Conservation (phyloP, 2,329 filamentous ascomycete species). For the Didymella keratinophila region DNA sequence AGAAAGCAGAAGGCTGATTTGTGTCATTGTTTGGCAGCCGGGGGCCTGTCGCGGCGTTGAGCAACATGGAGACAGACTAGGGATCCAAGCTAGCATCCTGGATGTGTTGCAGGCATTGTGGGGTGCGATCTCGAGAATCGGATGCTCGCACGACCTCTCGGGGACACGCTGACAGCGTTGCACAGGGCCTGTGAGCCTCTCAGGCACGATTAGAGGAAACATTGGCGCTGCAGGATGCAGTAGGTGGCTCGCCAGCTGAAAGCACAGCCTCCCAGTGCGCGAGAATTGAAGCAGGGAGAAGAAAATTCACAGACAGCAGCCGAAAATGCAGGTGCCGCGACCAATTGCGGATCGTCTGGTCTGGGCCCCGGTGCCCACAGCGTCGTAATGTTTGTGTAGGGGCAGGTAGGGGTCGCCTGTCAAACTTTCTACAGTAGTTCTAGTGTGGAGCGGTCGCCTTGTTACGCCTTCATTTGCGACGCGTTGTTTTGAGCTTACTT, state of each 20-base stretch:
- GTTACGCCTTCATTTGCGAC: slow-evolving; percentile 47
- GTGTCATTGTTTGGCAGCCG: slow-evolving; percentile 45
- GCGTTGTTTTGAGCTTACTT: slow-evolving; percentile 47
- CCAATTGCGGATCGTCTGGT: slow-evolving; percentile 33
- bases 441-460: slow-evolving; percentile 34
- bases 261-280: slow-evolving; percentile 24
- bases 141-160: slow-evolving; percentile 37
- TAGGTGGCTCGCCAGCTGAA: slow-evolving; percentile 31
- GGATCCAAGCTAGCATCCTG: slow-evolving; percentile 37
- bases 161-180: slow-evolving; percentile 35
- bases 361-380: slow-evolving; percentile 25
- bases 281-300: slow-evolving; percentile 24
- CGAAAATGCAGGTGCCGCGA: slow-evolving; percentile 17
- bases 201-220: slow-evolving; percentile 31
- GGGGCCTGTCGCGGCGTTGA: slow-evolving; percentile 42
- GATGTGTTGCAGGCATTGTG: slow-evolving; percentile 43
- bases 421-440: slow-evolving; percentile 25
- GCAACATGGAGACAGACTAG: slow-evolving; percentile 41
- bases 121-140: slow-evolving; percentile 34
- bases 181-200: slow-evolving; percentile 24
- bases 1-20: slow-evolving; percentile 40
- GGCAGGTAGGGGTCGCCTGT: slow-evolving; percentile 38
- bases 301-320: slow-evolving; percentile 21
- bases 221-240: slow-evolving; percentile 39
- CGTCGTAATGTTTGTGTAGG: slow-evolving; percentile 28